A percentile compares a stretch with the other conserved stretches of the same genome.
Conservation (phyloP, 106 monocot species). For the Platanthera zijinensis region DNA sequence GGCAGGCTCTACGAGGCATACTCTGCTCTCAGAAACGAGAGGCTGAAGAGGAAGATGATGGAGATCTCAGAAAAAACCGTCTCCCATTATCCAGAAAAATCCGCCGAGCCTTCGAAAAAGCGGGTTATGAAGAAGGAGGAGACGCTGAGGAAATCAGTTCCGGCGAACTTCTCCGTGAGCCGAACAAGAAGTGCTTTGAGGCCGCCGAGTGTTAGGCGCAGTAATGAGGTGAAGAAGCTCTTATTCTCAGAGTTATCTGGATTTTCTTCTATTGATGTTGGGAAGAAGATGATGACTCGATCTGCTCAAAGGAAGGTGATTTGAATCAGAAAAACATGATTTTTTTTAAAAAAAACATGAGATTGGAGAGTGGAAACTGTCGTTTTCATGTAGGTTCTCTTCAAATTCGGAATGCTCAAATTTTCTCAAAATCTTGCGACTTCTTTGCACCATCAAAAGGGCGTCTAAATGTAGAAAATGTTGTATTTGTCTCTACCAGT, state of each 20-base stretch:
- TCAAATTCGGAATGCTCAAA: no score
- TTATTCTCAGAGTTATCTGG: neutral
- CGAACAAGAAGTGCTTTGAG: slow-evolving; percentile 21
- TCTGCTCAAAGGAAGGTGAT: slow-evolving; percentile 3
- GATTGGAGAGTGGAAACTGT: neutral
- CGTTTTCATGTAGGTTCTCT: neutral
- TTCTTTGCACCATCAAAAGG: no score
- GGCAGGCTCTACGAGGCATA: slow-evolving; percentile 61
- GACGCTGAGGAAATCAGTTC: slow-evolving; percentile 28
- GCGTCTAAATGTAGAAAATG: no score
- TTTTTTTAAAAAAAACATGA: neutral
- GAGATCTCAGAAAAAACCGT: slow-evolving; percentile 18
- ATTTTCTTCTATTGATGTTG: neutral
- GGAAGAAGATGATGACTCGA: slow-evolving; percentile 14
- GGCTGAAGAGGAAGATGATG: slow-evolving; percentile 47
- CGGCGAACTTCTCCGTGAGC: slow-evolving; percentile 27
- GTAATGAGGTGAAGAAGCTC: slow-evolving; percentile 29
- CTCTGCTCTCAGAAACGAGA: slow-evolving; percentile 50
- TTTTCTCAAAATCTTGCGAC: no score
- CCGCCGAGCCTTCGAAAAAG: slow-evolving; percentile 38
- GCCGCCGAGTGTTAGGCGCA: slow-evolving; percentile 30
- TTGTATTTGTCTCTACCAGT: no score
- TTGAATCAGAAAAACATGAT: neutral
- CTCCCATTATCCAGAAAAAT: slow-evolving; percentile 25
- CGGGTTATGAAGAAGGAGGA: slow-evolving; percentile 24